phyloP scores from a whole-genome alignment of 2,329 filamentous ascomycete genomes.

The Cladosporium halotolerans region DNA sequence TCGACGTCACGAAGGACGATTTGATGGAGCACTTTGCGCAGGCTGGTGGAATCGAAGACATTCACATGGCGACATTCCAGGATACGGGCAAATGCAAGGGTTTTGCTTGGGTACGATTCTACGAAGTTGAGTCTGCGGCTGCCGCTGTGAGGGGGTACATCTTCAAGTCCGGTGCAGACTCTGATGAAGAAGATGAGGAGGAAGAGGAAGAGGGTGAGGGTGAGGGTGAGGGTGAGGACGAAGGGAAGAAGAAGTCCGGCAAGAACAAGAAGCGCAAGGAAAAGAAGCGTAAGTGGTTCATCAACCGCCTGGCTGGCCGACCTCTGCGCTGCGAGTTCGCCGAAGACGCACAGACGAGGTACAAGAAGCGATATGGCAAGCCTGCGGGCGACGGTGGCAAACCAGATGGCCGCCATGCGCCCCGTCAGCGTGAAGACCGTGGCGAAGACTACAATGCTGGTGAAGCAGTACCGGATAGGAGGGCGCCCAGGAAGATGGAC shows the following conservation, averaged over 20 bases:
- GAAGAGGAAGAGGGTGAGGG: conserved; percentile 41
- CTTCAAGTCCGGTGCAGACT: conserved; percentile 49
- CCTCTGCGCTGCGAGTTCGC: conserved; percentile 85
- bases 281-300: conserved; percentile 63
- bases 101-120: conserved; percentile 91
- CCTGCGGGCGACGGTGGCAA: conserved; percentile 15
- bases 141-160: conserved; percentile 76
- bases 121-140: conserved; percentile 66
- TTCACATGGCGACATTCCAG: conserved; percentile 90
- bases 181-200: conserved; percentile 46
- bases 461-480: conserved; percentile 22
- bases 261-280: conserved; percentile 36
- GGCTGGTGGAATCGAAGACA: conserved; percentile 75
- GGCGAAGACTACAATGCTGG: conserved; percentile 2
- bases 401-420: conserved; percentile 16
- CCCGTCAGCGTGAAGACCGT: conserved; percentile 10
- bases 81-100: conserved; percentile 98
- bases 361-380: conserved; percentile 81
- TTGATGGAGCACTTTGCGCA: conserved; percentile 73
- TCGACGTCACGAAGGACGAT: conserved; percentile 62
- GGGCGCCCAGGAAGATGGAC: conserved; percentile 26
- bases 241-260: conserved; percentile 41
- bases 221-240: conserved; percentile 26
- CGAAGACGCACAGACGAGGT: conserved; percentile 80
- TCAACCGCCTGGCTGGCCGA: conserved; percentile 76